Conservation (phyloP, 768 basidiomycete genomes). For the Serpula lacrymans region DNA sequence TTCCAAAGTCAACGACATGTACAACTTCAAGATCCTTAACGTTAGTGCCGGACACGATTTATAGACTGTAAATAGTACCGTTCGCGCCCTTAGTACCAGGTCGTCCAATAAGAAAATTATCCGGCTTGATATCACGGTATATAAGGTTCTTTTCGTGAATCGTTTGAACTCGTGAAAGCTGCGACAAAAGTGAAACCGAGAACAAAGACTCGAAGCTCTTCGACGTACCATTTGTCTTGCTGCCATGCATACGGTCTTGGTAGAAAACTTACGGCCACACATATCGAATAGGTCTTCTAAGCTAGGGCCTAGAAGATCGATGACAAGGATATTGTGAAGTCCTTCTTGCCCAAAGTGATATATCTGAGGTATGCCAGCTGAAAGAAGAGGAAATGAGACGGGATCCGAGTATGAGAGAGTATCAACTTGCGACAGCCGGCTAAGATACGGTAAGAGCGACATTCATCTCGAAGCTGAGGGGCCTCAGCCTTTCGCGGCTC, state of each 20-base stretch:
- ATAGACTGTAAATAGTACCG: slow-evolving; percentile 39
- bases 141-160: slow-evolving; percentile 99
- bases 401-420: slow-evolving; percentile 8
- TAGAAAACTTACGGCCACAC: slow-evolving; percentile 96
- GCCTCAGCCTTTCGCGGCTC: slow-evolving; percentile 94
- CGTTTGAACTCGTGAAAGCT: slow-evolving; percentile 94
- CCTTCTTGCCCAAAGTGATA: slow-evolving; percentile 99
- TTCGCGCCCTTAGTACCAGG: slow-evolving; percentile 89
- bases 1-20: slow-evolving; percentile 97
- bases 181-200: slow-evolving; percentile 8
- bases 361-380: slow-evolving; percentile 97
- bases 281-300: slow-evolving; percentile 98
- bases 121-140: slow-evolving; percentile 99
- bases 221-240: slow-evolving; percentile 88
- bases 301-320: slow-evolving; percentile 95
- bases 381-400: slow-evolving; percentile 16
- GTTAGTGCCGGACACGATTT: slow-evolving; percentile 1
- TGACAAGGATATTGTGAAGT: slow-evolving; percentile 96
- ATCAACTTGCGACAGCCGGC: slow-evolving; percentile 79
- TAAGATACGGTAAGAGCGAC: slow-evolving; percentile 91
- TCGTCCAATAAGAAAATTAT: slow-evolving; percentile 97
- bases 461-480: slow-evolving; percentile 96
- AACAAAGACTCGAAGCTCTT: slow-evolving; percentile 4
- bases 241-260: slow-evolving; percentile 99
- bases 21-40: slow-evolving; percentile 46